phyloP scores from a whole-genome alignment of 805 yeast species.

The Yamadazyma scolyti region DNA sequence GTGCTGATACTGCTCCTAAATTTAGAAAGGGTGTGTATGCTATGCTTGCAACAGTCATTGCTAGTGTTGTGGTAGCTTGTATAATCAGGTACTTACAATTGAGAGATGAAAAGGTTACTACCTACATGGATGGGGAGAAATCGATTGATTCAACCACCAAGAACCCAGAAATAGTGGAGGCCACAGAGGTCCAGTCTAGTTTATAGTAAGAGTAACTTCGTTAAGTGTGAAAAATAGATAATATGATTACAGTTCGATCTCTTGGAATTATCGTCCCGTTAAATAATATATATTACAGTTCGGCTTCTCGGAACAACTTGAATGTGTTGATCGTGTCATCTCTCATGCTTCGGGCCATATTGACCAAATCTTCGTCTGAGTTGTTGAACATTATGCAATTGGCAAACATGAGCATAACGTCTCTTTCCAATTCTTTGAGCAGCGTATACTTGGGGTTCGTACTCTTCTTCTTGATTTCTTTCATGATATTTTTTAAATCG shows the following conservation, averaged over 20 bases:
- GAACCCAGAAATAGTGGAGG: neutral
- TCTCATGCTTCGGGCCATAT: constrained; percentile 68
- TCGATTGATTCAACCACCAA: constrained; percentile 3
- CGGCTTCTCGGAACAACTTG: constrained; percentile 54
- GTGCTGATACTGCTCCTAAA: constrained; percentile 49
- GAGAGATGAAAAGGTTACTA: constrained; percentile 22
- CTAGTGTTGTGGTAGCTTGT: constrained; percentile 38
- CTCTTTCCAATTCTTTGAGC: constrained; percentile 62
- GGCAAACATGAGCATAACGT: constrained; percentile 73
- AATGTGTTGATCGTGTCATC: constrained; percentile 56
- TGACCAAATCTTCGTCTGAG: constrained; percentile 56
- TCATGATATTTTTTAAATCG: constrained; percentile 62
- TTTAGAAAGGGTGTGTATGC: constrained; percentile 55
- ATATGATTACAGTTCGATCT: too few relatives aligned
- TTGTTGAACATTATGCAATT: constrained; percentile 82
- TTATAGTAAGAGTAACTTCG: too few relatives aligned
- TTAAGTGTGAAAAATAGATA: too few relatives aligned
- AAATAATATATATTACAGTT: too few relatives aligned
- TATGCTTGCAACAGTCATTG: constrained; percentile 48
- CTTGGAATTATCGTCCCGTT: too few relatives aligned
- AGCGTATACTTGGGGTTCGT: constrained; percentile 43
- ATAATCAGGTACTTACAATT: constrained; percentile 42
- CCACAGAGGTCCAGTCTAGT: neutral
- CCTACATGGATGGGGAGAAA: constrained; percentile 2
- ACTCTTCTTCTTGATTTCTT: constrained; percentile 45